These are phyloP conservation scores for Phytophthora litchii DNA, from an alignment of 352 stramenopile species.

Conservation along the genomic window DNA sequence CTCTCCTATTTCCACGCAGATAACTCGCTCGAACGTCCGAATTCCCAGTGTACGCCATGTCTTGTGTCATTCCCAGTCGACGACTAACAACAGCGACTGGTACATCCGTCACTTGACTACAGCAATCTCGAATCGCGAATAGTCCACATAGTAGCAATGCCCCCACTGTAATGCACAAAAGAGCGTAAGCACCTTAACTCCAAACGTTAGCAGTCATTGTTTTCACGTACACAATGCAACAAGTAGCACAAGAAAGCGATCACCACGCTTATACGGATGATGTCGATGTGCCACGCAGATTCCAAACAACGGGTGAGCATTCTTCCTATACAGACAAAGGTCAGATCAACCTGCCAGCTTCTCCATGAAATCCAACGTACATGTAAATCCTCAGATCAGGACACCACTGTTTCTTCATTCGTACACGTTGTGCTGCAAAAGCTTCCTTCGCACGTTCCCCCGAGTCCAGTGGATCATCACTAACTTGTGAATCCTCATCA, in stretches of 20 bases:
- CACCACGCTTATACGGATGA: constrained; percentile 58
- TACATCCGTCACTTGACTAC: constrained; percentile 29
- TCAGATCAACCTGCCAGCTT: constrained; percentile 2
- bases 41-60: no score
- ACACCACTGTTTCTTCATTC: constrained; percentile 45
- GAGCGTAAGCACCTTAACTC: background rate
- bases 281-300: constrained; percentile 48
- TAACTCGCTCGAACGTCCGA: background rate
- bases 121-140: constrained; percentile 54
- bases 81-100: constrained; percentile 26
- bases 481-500: constrained; percentile 26
- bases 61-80: constrained; percentile 11
- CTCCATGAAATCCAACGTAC: constrained; percentile 30
- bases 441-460: constrained; percentile 39
- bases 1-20: constrained; percentile 22
- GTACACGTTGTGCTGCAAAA: constrained; percentile 60
- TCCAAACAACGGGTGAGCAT: constrained; percentile 53
- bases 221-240: constrained; percentile 47
- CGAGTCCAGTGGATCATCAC: constrained; percentile 29
- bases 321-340: constrained; percentile 49
- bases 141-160: constrained; percentile 45
- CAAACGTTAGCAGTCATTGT: background rate
- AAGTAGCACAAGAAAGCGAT: constrained; percentile 56
- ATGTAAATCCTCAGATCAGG: constrained; percentile 69
- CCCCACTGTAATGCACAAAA: constrained; percentile 35